Conservation (phyloP, 192 early-diverging fungal genomes). For the Coemansia sp. region DNA sequence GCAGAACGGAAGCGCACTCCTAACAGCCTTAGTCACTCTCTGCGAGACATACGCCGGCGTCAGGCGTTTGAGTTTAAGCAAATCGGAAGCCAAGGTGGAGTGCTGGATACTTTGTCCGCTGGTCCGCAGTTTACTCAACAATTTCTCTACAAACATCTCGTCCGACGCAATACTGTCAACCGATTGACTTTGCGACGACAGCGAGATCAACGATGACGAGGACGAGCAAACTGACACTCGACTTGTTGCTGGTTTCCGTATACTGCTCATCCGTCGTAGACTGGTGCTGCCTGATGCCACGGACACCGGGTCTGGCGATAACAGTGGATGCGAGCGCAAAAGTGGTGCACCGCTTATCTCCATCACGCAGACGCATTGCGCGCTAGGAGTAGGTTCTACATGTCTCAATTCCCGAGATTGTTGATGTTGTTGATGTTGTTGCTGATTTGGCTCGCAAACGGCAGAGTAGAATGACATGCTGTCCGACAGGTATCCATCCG, state of each 20-base stretch:
- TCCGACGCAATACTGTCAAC: constrained; percentile 18
- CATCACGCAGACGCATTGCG: constrained; percentile 9
- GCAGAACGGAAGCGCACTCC: constrained; percentile 23
- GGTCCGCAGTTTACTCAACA: constrained; percentile 13
- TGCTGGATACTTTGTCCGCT: constrained; percentile 13
- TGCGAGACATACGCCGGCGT: constrained; percentile 28
- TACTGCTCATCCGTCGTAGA: neutral
- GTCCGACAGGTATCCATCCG: neutral
- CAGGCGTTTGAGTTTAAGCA: constrained; percentile 16
- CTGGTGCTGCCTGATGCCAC: neutral
- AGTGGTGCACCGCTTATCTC: neutral
- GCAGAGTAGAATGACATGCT: constrained; percentile 6
- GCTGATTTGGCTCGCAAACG: neutral
- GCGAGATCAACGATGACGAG: constrained; percentile 3
- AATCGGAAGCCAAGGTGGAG: constrained; percentile 8
- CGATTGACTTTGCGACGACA: constrained; percentile 6
- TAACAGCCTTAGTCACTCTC: constrained; percentile 15
- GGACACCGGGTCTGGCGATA: neutral
- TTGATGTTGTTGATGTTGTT: neutral
- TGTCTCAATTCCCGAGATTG: too few relatives aligned
- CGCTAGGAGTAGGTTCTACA: neutral
- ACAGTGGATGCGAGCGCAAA: neutral
- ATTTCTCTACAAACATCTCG: constrained; percentile 17
- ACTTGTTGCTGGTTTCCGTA: neutral
- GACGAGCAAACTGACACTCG: constrained; percentile 8